phyloP scores from a whole-genome alignment of 83 land plant genomes.

The Picea engelmannii region DNA sequence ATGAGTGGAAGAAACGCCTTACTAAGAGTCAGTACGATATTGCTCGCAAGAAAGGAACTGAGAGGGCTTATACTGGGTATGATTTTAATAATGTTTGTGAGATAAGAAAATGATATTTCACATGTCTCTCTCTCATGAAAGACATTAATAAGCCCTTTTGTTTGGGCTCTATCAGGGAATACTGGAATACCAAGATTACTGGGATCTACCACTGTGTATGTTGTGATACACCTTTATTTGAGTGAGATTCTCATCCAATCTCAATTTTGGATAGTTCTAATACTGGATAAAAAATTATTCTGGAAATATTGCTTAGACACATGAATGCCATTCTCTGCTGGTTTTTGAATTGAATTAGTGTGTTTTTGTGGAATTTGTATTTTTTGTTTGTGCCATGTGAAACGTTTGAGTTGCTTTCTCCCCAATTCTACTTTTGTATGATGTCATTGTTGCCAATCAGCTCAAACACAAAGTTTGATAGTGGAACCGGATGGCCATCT shows the following conservation, averaged over 20 bases:
- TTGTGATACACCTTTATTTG: constrained; percentile 85
- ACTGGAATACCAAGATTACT: constrained; percentile 91
- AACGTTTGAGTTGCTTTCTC: constrained; percentile 1
- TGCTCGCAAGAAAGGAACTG: constrained; percentile 90
- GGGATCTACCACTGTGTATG: constrained; percentile 88
- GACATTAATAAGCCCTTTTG: not conserved
- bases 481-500: constrained; percentile 99
- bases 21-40: constrained; percentile 66
- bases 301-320: not conserved
- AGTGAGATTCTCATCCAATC: constrained; percentile 42
- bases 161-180: constrained; percentile 53
- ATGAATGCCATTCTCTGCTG: not conserved
- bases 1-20: constrained; percentile 86
- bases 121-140: constrained; percentile 3
- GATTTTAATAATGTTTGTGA: not conserved
- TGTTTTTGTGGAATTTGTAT: too few species aligned
- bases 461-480: constrained; percentile 89
- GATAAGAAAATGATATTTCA: constrained; percentile 5
- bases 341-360: not conserved
- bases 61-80: constrained; percentile 96
- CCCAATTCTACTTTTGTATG: not conserved
- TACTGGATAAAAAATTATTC: not conserved
- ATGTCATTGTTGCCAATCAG: constrained; percentile 34
- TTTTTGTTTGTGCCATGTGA: not conserved
- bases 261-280: not conserved